These are phyloP conservation scores for Melampsora larici-populina DNA, from an alignment of 1,284 basidiomycete species.

Conservation along the genomic window DNA sequence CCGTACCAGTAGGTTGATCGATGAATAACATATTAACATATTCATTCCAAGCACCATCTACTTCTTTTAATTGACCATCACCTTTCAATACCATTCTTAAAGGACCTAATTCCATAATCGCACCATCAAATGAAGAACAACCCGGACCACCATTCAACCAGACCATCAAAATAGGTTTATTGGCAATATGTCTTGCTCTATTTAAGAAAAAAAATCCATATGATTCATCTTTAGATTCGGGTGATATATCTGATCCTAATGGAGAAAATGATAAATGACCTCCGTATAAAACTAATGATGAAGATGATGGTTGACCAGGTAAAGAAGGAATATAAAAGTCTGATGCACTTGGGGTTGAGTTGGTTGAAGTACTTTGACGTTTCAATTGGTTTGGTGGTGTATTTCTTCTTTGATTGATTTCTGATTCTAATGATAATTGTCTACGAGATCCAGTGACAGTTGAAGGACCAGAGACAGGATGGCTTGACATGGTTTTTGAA, in stretches of 20 bases:
- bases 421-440: neutral
- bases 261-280: constrained; percentile 51
- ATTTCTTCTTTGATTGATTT: neutral
- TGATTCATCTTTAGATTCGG: constrained; percentile 43
- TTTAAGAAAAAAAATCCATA: constrained; percentile 87
- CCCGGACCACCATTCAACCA: constrained; percentile 98
- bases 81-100: constrained; percentile 62
- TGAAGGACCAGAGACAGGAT: neutral
- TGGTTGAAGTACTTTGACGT: neutral
- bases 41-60: constrained; percentile 95
- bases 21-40: constrained; percentile 94
- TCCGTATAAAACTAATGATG: constrained; percentile 49
- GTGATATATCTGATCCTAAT: neutral
- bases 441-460: neutral
- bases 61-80: constrained; percentile 69
- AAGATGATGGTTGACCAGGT: constrained; percentile 45
- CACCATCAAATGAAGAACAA: constrained; percentile 93
- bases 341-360: neutral
- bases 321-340: constrained; percentile 37
- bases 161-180: constrained; percentile 82
- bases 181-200: constrained; percentile 78
- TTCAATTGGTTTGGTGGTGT: neutral
- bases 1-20: constrained; percentile 94
- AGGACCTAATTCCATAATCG: constrained; percentile 97
- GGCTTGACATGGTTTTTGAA: too few relatives aligned